Base-by-base conservation (phyloP, 129 eudicot genomes). In the Flaveria brownii region DNA sequence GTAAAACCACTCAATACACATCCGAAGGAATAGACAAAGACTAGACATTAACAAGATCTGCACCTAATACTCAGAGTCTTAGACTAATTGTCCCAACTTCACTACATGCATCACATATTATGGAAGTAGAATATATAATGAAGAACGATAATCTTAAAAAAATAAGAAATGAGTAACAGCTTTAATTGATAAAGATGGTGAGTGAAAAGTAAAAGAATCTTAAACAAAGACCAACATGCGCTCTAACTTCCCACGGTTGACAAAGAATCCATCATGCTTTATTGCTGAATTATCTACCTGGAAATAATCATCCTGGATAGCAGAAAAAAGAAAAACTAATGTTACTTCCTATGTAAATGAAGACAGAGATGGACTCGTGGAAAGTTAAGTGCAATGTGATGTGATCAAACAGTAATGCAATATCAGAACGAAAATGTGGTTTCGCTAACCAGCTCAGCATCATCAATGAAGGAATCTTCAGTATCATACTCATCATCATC, bases 401-500 rank as follows among this genome's bases (percentile, higher is more conserved):
- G 50, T 11, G 8, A 64, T 64, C n/a, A 52, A 62, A 62, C 13
- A 26, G 43, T 25, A 49, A 61, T 23, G 23, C 25, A 75, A 51
- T 26, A 11, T 63, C 46, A 49, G 66, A 70, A 30, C 62, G 28
- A 54, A 70, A 23, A 47, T 20, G 56, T 72, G 46, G 52, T 74
- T 73, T 41, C 43, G 79, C 94, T 42, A 77, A 95, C 99, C 94
- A 95, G 84, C 51, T 95, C 99, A 63, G 96, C 76, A 46, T 95
- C 99, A 60, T 95, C 99, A 43, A 95, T 95, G 74, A 95, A 95
- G 17, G 99, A 95, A 67, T 95, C 99, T 67, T 91, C 99, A 11
- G 99, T 91, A 81, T 95, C 99, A 80, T 95, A 95, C 69, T 95
- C 97, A 79, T 95, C 99, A 77, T 95, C 99, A 68, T 89, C 99